Percentiles rank a stretch among this genome's conserved stretches.
Conservation (phyloP, 441 rosid genomes). For the Erodium chrysanthum region DNA sequence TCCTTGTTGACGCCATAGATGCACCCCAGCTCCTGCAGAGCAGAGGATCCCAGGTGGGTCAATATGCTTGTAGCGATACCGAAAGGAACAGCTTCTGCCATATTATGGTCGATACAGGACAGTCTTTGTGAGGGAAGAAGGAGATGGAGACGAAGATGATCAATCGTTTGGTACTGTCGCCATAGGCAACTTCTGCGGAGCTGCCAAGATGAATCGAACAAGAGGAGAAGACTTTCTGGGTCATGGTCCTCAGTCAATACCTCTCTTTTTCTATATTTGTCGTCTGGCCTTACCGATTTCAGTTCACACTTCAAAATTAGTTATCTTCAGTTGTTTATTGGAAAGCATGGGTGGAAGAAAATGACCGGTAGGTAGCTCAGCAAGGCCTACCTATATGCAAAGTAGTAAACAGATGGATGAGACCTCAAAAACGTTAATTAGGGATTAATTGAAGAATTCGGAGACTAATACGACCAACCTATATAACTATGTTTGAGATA, state of each 20-base stretch:
- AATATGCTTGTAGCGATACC: background rate
- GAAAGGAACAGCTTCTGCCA: conserved; percentile 7
- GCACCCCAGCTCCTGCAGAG: background rate
- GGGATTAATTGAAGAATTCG: too few species aligned
- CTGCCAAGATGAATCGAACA: background rate
- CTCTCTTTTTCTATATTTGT: background rate
- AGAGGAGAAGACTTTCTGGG: background rate
- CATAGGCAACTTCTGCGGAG: background rate
- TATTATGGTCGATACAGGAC: background rate
- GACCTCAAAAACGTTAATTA: too few species aligned
- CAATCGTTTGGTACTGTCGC: background rate
- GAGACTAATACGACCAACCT: too few species aligned
- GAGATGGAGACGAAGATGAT: background rate
- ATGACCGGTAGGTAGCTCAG: too few species aligned
- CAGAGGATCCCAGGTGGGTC: background rate
- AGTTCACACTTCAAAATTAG: too few species aligned
- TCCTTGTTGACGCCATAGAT: background rate
- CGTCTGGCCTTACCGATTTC: background rate
- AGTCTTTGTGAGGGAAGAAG: too few species aligned
- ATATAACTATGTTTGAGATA: too few species aligned
- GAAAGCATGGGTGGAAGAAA: too few species aligned
- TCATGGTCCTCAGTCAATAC: background rate
- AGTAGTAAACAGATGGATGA: too few species aligned
- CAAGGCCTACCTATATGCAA: too few species aligned
- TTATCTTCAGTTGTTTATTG: too few species aligned